Evolutionary conservation across 495 filamentous ascomycete species (phyloP), one percentile per base, ranked within the genome.

Genomic region (Bacidia rubella): DNA sequence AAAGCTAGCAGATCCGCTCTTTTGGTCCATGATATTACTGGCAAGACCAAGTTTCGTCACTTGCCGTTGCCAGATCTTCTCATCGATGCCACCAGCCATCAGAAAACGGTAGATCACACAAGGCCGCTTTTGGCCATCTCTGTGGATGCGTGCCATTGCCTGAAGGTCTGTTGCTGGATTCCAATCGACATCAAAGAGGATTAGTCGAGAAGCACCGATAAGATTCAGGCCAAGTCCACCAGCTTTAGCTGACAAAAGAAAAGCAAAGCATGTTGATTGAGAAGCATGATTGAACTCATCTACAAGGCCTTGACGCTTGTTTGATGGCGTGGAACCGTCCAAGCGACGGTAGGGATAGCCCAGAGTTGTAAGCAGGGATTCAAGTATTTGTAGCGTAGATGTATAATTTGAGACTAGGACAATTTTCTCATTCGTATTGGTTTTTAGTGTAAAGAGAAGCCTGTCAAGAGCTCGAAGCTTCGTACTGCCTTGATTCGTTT

Each of bases 61-160:
- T 60, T 90, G 85, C n/a, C 85, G 70, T 63, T 89, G 85, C 69
- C 77, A 89, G 54, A 90, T 88, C 67, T 87, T 89, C 67, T 90
- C 85, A 55, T 90, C 85, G 26, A 90, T 66, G 19, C 76, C 83
- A 3, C 85, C 85, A 24, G 83, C 74, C 26, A 83, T 79, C 29
- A 90, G 59, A 45, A 90, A 69, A 17, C 85, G 74, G 61, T 90
- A 90, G 52, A 90, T 87, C 26, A 76, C 75, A 57, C 83, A 85
- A 7, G 74, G 75, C 2, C 69, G 66, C 62, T 80, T 86, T 60
- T 90, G 85, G 15, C 85, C 85, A 56, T 88, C 85, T 25, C 85
- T 74, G 62, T 89, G 85, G 45, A 90, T 84, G 2, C 85, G 77
- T 1, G 85, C 85, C 86, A 90, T 89, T n/a, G 85, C 85, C 62